phyloP scores from a whole-genome alignment of 139 green algal genomes.

The Chlorella sp. region DNA sequence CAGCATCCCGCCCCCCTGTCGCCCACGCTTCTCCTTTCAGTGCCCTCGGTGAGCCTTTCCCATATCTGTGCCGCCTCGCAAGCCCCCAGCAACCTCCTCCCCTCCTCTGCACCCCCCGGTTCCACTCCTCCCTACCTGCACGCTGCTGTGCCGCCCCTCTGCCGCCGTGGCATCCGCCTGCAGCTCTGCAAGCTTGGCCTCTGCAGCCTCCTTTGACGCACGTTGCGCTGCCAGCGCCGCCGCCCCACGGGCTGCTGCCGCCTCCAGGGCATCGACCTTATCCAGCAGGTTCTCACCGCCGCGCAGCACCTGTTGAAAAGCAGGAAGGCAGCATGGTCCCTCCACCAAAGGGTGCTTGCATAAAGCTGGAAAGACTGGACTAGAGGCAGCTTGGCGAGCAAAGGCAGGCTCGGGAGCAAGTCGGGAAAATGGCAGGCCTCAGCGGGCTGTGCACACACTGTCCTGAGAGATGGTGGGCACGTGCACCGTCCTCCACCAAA shows the following conservation, averaged over 20 bases:
- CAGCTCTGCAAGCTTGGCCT: constrained; percentile 14
- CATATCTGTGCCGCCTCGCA: no score
- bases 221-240: constrained; percentile 14
- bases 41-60: no score
- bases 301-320: constrained; percentile 13
- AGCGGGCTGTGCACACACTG: no score
- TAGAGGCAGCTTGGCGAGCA: neutral
- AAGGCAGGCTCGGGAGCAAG: no score
- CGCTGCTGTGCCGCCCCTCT: constrained; percentile 24
- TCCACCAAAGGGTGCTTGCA: no score
- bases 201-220: neutral
- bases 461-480: no score
- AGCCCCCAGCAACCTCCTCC: neutral
- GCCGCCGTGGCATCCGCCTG: constrained; percentile 4
- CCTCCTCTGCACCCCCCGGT: neutral
- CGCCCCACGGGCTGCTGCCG: neutral
- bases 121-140: neutral
- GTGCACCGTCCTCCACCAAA: no score
- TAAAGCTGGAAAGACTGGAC: no score
- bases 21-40: no score
- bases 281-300: constrained; percentile 28
- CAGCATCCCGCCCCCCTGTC: no score
- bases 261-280: constrained; percentile 28
- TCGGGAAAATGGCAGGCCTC: no score
- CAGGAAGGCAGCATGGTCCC: neutral